Conservation (phyloP, 2,329 filamentous ascomycete species). For the Aspergillus jensenii region DNA sequence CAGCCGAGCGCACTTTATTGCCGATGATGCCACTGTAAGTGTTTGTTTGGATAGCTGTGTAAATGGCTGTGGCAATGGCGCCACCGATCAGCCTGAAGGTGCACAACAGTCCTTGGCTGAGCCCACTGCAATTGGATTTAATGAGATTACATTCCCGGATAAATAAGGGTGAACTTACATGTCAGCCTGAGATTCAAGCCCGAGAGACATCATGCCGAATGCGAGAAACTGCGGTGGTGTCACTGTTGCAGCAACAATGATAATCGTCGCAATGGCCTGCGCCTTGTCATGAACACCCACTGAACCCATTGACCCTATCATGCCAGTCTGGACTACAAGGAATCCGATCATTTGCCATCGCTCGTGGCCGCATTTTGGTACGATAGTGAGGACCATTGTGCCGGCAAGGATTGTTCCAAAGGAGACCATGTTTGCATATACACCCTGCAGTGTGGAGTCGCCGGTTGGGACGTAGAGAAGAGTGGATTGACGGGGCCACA, state of each 20-base stretch:
- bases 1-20: not conserved
- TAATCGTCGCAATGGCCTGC: not conserved
- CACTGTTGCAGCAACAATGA: not conserved
- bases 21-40: not conserved
- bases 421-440: conserved; percentile 1
- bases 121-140: not conserved
- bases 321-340: not conserved
- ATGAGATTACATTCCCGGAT: not conserved
- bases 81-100: not conserved
- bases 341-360: not conserved
- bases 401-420: not conserved
- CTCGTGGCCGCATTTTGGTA: not conserved
- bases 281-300: not conserved
- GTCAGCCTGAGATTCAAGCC: not conserved
- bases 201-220: not conserved
- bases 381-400: not conserved
- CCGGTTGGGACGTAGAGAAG: not conserved
- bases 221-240: not conserved
- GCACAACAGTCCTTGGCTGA: not conserved
- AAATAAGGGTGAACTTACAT: not conserved
- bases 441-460: not conserved
- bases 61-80: not conserved
- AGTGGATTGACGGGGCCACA: not conserved
- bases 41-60: not conserved
- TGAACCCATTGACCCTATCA: not conserved